Evolutionary conservation across 768 basidiomycete genomes (phyloP).

Genomic region (Candolleomyces aberdarensis): DNA sequence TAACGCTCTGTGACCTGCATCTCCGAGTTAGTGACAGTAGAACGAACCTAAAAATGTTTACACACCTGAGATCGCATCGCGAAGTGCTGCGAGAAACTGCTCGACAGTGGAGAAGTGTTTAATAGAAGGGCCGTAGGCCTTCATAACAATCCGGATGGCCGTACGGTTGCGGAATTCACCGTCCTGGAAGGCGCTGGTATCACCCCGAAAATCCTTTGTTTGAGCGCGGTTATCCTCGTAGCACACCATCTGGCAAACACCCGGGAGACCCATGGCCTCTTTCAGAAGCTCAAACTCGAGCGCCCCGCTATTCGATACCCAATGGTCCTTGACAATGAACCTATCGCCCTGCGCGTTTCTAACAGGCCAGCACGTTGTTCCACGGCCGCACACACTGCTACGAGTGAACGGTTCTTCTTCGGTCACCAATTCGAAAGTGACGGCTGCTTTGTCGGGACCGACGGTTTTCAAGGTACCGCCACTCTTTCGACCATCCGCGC

Average conservation of each 20-base stretch:
- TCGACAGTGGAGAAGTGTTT: not conserved
- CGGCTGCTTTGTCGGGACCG: not conserved
- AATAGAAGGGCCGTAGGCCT: not conserved
- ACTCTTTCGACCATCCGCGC: not conserved
- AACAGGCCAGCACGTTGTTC: not conserved
- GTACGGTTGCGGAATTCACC: not conserved
- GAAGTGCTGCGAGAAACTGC: not conserved
- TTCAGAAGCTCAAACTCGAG: not conserved
- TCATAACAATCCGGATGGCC: not conserved
- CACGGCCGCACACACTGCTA: not conserved
- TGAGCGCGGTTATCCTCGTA: not conserved
- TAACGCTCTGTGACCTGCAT: no score
- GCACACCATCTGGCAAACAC: not conserved
- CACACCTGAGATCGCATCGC: constrained; percentile 1
- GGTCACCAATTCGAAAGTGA: not conserved
- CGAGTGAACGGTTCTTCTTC: not conserved
- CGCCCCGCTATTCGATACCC: not conserved
- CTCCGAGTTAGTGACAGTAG: no score
- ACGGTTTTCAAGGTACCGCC: not conserved
- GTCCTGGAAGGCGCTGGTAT: no score
- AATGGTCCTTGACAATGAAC: not conserved
- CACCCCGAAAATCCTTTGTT: not conserved
- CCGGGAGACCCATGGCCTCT: not conserved
- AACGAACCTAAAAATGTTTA: not conserved
- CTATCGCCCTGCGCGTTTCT: no score